Percentiles rank a stretch among this genome's conserved stretches.
These are phyloP conservation scores for Lasiosphaeria ovina DNA, from an alignment of 495 filamentous ascomycete genomes.

Conservation along the genomic window DNA sequence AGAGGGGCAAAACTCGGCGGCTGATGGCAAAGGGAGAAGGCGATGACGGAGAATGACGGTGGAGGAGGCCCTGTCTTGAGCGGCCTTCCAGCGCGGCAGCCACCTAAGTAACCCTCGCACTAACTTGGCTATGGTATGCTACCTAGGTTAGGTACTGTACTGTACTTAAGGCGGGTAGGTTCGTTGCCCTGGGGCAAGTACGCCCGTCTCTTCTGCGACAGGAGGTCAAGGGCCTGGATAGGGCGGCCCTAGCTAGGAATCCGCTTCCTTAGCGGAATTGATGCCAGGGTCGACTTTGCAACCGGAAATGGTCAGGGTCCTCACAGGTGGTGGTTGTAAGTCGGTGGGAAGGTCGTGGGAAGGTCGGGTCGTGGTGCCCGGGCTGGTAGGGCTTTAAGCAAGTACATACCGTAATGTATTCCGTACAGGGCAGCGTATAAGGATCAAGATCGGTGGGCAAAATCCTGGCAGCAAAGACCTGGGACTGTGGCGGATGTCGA, in stretches of 20 bases:
- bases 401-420: too few species aligned
- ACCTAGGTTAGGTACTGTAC: not conserved
- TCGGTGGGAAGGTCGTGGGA: too few species aligned
- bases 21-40: slow-evolving; percentile 17
- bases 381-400: too few species aligned
- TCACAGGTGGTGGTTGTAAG: too few species aligned
- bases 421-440: too few species aligned
- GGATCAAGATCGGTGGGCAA: too few species aligned
- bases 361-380: too few species aligned
- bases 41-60: slow-evolving; percentile 18
- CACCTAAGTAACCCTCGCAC: not conserved
- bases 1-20: slow-evolving; percentile 16
- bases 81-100: slow-evolving; percentile 6
- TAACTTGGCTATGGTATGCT: not conserved
- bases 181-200: not conserved
- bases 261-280: not conserved
- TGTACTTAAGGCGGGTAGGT: not conserved
- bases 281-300: too few species aligned
- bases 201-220: not conserved
- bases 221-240: too few species aligned
- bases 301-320: too few species aligned
- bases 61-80: slow-evolving; percentile 6
- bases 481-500: too few species aligned
- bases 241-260: not conserved
- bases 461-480: too few species aligned